phyloP scores from a whole-genome alignment of 106 monocot genomes.

The Dendrobium catenatum region DNA sequence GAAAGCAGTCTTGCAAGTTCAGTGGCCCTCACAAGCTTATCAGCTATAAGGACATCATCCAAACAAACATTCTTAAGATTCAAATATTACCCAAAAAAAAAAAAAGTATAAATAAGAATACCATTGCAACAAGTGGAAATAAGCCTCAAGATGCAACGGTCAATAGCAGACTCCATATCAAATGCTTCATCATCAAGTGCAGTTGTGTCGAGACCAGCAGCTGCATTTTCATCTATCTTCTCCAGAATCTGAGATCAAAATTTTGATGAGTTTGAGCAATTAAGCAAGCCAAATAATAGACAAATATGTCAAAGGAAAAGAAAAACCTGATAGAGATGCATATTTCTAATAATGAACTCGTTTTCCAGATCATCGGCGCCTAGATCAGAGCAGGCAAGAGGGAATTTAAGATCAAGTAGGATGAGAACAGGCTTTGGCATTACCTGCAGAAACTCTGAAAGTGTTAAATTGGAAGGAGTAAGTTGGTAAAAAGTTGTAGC shows the following conservation, averaged over 20 bases:
- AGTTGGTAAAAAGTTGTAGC: background rate
- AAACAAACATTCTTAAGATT: background rate
- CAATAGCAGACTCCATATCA: conserved; percentile 60
- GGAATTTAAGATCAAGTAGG: conserved; percentile 60
- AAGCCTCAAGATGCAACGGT: conserved; percentile 83
- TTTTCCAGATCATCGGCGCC: conserved; percentile 82
- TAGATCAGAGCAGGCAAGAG: conserved; percentile 86
- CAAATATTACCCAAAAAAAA: background rate
- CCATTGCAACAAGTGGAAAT: conserved; percentile 92
- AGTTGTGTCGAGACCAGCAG: conserved; percentile 41
- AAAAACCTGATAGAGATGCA: conserved; percentile 68
- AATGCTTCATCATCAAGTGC: conserved; percentile 75
- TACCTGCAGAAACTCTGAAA: conserved; percentile 35
- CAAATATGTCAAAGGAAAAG: background rate
- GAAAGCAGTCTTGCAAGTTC: conserved; percentile 75
- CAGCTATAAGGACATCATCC: conserved; percentile 42
- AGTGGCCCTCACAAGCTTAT: conserved; percentile 86
- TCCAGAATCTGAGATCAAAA: conserved; percentile 55
- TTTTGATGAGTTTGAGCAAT: conserved; percentile 1
- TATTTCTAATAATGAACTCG: conserved; percentile 67
- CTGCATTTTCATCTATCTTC: conserved; percentile 52
- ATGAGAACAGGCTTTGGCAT: conserved; percentile 89
- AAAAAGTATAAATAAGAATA: conserved; percentile 15
- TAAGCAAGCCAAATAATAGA: background rate
- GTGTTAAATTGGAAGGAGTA: background rate